A percentile compares a stretch with the other conserved stretches of the same genome.
phyloP scores from a whole-genome alignment of 306 rosid genomes.

The Dalbergia cochinchinensis region DNA sequence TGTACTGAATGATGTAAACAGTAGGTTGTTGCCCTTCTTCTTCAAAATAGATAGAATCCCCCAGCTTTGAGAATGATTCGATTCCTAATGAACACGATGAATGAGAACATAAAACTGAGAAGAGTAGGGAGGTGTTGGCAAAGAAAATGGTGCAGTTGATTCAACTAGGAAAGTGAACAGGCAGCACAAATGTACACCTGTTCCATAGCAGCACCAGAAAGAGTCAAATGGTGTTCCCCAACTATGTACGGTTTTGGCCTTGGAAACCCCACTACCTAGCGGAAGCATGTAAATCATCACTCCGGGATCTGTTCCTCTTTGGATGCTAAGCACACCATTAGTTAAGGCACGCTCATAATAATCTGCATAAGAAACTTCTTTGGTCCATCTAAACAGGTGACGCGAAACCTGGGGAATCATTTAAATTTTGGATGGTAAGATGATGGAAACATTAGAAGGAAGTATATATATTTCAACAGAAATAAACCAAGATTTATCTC shows the following conservation, averaged over 20 bases:
- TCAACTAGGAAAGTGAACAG: neutral
- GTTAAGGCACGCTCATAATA: conserved; percentile 92
- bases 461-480: neutral
- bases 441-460: conserved; percentile 25
- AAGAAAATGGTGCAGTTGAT: conserved; percentile 17
- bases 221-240: conserved; percentile 73
- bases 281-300: conserved; percentile 97
- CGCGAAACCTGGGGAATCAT: conserved; percentile 79
- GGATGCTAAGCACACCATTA: conserved; percentile 85
- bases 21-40: conserved; percentile 61
- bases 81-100: conserved; percentile 54
- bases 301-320: conserved; percentile 96
- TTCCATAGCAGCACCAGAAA: conserved; percentile 99
- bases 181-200: conserved; percentile 56
- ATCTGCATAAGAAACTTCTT: conserved; percentile 82
- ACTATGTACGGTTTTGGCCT: conserved; percentile 62
- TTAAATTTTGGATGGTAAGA: conserved; percentile 12
- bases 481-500: conserved; percentile 8
- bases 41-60: conserved; percentile 94
- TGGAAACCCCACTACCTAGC: conserved; percentile 71
- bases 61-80: conserved; percentile 91
- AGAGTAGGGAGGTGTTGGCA: conserved; percentile 9
- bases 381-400: conserved; percentile 84
- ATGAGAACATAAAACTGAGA: neutral
- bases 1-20: conserved; percentile 81